phyloP scores from a whole-genome alignment of 2,329 filamentous ascomycete genomes.

The Thielaviopsis euricoi region DNA sequence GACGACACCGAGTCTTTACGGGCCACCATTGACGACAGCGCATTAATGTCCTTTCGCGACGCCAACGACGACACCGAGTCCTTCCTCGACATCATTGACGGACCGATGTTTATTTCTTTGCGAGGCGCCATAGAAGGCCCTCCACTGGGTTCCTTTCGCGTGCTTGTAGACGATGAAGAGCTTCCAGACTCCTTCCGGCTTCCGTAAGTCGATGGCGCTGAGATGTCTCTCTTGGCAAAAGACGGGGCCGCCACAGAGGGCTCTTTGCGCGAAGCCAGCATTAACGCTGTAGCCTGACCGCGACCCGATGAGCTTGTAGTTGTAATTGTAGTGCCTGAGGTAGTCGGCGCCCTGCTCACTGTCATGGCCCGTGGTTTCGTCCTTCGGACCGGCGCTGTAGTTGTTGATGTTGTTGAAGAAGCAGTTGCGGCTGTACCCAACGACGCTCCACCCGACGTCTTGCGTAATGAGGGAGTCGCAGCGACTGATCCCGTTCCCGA shows the following conservation, averaged over 20 bases:
- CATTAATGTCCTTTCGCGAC: neutral
- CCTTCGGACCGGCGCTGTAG: neutral
- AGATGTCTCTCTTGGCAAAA: neutral
- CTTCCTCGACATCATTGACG: neutral
- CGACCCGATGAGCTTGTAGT: neutral
- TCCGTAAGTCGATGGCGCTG: neutral
- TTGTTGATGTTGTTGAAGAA: neutral
- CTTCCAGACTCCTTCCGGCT: neutral
- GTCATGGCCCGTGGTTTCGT: slow-evolving; percentile 16
- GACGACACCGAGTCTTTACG: slow-evolving; percentile 10
- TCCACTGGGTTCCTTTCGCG: neutral
- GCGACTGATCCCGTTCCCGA: neutral
- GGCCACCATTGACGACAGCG: neutral
- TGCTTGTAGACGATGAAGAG: neutral
- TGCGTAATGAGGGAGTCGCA: neutral
- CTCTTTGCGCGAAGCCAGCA: neutral
- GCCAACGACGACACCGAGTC: neutral
- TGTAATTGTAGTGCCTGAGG: neutral
- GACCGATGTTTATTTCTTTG: neutral
- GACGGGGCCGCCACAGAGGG: neutral
- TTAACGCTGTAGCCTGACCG: neutral
- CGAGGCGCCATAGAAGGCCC: neutral
- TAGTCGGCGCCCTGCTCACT: slow-evolving; percentile 2
- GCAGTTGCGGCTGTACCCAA: no score
- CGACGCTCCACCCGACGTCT: neutral